These are phyloP conservation scores for Pleomassaria siparia DNA, from an alignment of 2,329 filamentous ascomycete species.

Conservation along the genomic window DNA sequence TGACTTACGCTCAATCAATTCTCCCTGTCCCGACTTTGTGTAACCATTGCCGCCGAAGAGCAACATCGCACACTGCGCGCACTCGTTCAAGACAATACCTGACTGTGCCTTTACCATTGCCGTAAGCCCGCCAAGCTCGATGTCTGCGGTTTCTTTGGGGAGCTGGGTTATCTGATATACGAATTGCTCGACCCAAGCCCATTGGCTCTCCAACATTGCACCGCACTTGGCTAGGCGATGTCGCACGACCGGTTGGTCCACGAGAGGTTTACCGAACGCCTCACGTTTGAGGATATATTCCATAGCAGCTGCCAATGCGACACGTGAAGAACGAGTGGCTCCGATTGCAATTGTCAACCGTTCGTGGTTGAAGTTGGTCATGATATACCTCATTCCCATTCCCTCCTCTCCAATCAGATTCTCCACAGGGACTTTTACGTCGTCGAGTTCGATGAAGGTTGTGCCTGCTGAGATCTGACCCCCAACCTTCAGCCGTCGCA, in stretches of 20 bases:
- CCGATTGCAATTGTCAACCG: slow-evolving; percentile 67
- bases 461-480: slow-evolving; percentile 69
- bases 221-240: slow-evolving; percentile 72
- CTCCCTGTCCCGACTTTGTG: slow-evolving; percentile 69
- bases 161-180: slow-evolving; percentile 68
- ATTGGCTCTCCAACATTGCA: slow-evolving; percentile 67
- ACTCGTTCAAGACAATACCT: slow-evolving; percentile 71
- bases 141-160: slow-evolving; percentile 60
- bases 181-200: slow-evolving; percentile 72
- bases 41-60: slow-evolving; percentile 76
- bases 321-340: slow-evolving; percentile 62
- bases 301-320: slow-evolving; percentile 62
- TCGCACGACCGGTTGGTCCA: slow-evolving; percentile 74
- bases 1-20: slow-evolving; percentile 67
- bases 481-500: slow-evolving; percentile 67
- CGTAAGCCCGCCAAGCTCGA: slow-evolving; percentile 69
- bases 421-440: slow-evolving; percentile 69
- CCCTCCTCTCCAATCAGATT: slow-evolving; percentile 72
- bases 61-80: slow-evolving; percentile 67
- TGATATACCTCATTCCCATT: slow-evolving; percentile 71
- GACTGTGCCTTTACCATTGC: slow-evolving; percentile 72
- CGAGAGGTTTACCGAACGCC: slow-evolving; percentile 67
- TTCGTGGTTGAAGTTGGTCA: slow-evolving; percentile 82
- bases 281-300: slow-evolving; percentile 66
- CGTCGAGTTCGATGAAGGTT: slow-evolving; percentile 74